Conservation (phyloP, 2,329 filamentous ascomycete species). For the Botryosphaeria dothidea region DNA sequence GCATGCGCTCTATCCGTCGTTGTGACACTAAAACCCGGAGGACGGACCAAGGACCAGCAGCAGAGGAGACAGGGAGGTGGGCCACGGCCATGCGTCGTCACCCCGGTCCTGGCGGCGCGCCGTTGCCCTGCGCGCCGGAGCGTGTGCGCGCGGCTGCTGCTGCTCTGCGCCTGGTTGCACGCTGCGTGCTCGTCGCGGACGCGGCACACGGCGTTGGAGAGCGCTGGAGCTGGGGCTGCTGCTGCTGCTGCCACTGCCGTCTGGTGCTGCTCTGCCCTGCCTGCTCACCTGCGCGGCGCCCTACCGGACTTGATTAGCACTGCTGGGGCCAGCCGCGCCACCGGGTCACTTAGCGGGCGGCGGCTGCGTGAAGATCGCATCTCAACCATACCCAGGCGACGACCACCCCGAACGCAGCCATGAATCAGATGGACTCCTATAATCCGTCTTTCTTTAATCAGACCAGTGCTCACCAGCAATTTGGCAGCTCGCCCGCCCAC, state of each 20-base stretch:
- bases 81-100: slow-evolving; percentile 6
- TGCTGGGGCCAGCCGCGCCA: slow-evolving; percentile 2
- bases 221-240: neutral
- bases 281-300: neutral
- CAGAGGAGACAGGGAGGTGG: slow-evolving; percentile 9
- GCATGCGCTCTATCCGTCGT: slow-evolving; percentile 13
- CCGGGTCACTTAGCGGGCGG: neutral
- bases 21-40: slow-evolving; percentile 10
- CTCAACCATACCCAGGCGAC: slow-evolving; percentile 16
- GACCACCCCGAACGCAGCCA: slow-evolving; percentile 19
- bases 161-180: neutral
- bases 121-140: neutral
- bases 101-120: neutral
- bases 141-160: neutral
- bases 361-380: slow-evolving; percentile 16
- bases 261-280: neutral
- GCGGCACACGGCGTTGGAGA: neutral
- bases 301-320: neutral
- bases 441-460: slow-evolving; percentile 19
- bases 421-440: slow-evolving; percentile 22
- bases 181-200: too few relatives aligned
- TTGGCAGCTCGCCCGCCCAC: slow-evolving; percentile 12
- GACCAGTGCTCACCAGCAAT: slow-evolving; percentile 12
- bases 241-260: neutral
- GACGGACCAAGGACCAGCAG: slow-evolving; percentile 10